These are phyloP conservation scores for Aspergillus candidus DNA, from an alignment of 2,329 filamentous ascomycete genomes.

Conservation along the genomic window DNA sequence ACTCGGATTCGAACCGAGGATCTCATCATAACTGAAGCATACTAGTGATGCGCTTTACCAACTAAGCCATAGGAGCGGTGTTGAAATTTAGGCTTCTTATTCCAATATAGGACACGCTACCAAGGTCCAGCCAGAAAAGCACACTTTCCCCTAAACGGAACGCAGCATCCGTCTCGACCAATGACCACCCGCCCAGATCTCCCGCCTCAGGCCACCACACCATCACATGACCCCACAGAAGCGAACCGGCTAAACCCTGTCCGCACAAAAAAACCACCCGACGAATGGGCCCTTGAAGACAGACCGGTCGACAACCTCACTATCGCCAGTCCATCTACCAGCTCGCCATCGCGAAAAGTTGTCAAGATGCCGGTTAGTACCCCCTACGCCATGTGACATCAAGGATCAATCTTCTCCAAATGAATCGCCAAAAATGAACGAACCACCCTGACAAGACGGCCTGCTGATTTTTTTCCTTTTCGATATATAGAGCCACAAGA, in stretches of 20 bases:
- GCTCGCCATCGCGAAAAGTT: conserved; percentile 38
- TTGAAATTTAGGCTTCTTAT: too few species aligned
- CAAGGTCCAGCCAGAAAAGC: too few species aligned
- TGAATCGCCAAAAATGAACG: not conserved
- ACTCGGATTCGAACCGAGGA: too few species aligned
- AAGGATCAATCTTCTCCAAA: not conserved
- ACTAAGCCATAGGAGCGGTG: too few species aligned
- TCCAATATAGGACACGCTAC: too few species aligned
- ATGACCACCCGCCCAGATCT: too few species aligned
- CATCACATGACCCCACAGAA: conserved; percentile 33
- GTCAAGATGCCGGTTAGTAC: conserved; percentile 53
- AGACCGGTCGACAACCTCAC: conserved; percentile 28
- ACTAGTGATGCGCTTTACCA: too few species aligned
- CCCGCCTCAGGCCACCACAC: conserved; percentile 15
- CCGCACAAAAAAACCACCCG: conserved; percentile 36
- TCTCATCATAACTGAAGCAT: too few species aligned
- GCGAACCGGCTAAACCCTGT: conserved; percentile 37
- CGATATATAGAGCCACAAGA: conserved; percentile 82
- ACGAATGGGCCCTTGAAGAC: conserved; percentile 20
- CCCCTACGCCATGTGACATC: conserved; percentile 2
- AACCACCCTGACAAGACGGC: not conserved
- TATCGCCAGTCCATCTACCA: conserved; percentile 29
- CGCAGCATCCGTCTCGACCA: too few species aligned
- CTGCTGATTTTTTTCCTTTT: conserved; percentile 7
- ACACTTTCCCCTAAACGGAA: too few species aligned